phyloP scores from a whole-genome alignment of 176 grass and related monocot species.

The Carex parvula region DNA sequence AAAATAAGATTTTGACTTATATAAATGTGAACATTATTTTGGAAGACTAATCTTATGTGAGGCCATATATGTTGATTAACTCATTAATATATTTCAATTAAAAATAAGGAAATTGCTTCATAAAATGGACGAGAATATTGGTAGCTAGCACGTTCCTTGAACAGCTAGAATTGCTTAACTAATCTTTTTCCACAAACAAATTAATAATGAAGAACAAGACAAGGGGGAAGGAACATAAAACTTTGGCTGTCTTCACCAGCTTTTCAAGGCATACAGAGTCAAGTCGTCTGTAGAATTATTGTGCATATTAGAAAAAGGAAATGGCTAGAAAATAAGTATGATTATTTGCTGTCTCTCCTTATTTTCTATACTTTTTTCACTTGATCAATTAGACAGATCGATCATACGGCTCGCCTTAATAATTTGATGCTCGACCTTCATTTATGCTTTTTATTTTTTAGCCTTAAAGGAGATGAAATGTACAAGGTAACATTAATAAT shows the following conservation, averaged over 20 bases:
- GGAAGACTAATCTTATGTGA: too few species aligned
- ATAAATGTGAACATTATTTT: too few species aligned
- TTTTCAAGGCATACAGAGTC: neutral
- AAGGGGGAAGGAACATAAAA: neutral
- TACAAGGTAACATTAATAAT: neutral
- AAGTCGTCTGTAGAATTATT: neutral
- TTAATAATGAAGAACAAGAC: neutral
- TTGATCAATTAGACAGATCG: neutral
- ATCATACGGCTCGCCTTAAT: neutral
- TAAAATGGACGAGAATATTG: neutral
- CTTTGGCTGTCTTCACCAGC: neutral
- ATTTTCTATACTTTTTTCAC: too few species aligned
- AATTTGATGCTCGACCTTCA: too few species aligned
- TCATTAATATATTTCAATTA: neutral
- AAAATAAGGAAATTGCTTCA: neutral
- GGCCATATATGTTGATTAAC: too few species aligned
- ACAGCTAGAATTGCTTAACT: neutral
- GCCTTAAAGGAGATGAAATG: too few species aligned
- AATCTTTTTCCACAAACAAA: neutral
- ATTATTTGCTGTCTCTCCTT: neutral
- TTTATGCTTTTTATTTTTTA: neutral
- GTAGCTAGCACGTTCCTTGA: neutral
- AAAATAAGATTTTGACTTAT: too few species aligned
- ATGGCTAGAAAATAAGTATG: neutral
- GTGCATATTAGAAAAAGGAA: neutral